phyloP scores from a whole-genome alignment of 257 asterid species.

The Buddleja alternifolia region DNA sequence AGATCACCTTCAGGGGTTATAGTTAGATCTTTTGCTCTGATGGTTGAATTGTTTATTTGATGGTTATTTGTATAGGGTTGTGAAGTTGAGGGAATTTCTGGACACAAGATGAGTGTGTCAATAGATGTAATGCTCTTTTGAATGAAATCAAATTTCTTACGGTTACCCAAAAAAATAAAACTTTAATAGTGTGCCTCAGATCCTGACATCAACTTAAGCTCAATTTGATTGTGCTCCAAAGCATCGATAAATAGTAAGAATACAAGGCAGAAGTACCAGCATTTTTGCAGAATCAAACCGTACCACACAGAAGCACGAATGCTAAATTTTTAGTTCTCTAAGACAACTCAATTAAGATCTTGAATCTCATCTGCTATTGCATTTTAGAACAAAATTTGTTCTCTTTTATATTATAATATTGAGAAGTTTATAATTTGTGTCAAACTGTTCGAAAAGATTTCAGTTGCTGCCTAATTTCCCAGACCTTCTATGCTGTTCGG shows the following conservation, averaged over 20 bases:
- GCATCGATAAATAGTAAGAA: background rate
- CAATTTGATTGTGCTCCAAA: background rate
- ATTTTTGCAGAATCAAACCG: background rate
- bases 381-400: background rate
- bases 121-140: too few relatives aligned
- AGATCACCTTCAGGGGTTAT: too few relatives aligned
- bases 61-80: too few relatives aligned
- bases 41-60: too few relatives aligned
- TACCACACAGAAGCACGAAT: constrained; percentile 4
- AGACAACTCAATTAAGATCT: background rate
- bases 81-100: too few relatives aligned
- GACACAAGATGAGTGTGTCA: too few relatives aligned
- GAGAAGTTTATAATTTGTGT: background rate
- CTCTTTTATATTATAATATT: background rate
- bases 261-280: constrained; percentile 2
- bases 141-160: too few relatives aligned
- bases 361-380: background rate
- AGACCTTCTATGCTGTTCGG: background rate
- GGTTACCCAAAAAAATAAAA: too few relatives aligned
- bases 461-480: background rate
- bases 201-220: background rate
- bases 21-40: too few relatives aligned
- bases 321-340: background rate
- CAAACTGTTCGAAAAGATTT: background rate
- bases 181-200: background rate